Conservation (phyloP, 805 yeast species). For the Nakazawaea wyomingensis region DNA sequence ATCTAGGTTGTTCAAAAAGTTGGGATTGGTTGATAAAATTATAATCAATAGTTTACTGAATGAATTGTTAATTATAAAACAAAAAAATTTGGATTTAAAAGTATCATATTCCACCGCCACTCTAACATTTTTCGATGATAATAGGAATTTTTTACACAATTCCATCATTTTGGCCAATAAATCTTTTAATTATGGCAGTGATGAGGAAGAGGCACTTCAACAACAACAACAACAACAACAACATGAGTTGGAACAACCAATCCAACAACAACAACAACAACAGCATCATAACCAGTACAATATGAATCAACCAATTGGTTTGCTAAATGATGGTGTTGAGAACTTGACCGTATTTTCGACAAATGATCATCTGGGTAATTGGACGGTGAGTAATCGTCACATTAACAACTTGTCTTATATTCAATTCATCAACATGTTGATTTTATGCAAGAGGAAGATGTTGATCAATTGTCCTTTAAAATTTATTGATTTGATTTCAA, state of each 20-base stretch:
- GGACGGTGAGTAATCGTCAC: conserved; percentile 16
- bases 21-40: conserved; percentile 19
- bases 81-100: not conserved
- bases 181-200: conserved; percentile 22
- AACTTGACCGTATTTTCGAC: conserved; percentile 12
- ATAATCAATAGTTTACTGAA: conserved; percentile 27
- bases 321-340: conserved; percentile 14
- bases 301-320: conserved; percentile 15
- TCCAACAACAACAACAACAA: conserved; percentile 10
- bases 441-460: conserved; percentile 41
- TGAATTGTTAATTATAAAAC: conserved; percentile 25
- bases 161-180: conserved; percentile 49
- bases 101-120: conserved; percentile 14
- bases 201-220: conserved; percentile 16
- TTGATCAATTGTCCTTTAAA: conserved; percentile 46
- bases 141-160: conserved; percentile 43
- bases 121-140: conserved; percentile 22
- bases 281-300: conserved; percentile 13
- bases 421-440: conserved; percentile 28
- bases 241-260: too few species aligned
- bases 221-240: conserved; percentile 13
- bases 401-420: conserved; percentile 19
- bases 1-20: conserved; percentile 16
- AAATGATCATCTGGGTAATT: conserved; percentile 12
- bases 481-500: conserved; percentile 41